These are phyloP conservation scores for Puya raimondii DNA, from an alignment of 176 grass and related monocot species.

Conservation along the genomic window DNA sequence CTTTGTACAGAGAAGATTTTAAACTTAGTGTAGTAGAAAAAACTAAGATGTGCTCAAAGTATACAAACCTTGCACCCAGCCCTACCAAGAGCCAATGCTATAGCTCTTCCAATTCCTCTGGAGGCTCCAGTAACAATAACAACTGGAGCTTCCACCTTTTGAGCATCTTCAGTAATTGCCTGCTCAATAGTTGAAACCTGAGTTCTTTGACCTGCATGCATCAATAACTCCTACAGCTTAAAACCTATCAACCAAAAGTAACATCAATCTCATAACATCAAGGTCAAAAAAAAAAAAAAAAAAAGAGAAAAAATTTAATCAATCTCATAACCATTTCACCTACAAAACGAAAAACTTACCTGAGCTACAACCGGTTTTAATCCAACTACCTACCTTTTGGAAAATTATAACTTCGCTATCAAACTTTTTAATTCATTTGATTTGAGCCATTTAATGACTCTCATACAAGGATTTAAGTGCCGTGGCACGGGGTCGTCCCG, in stretches of 20 bases:
- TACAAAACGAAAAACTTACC: too few relatives aligned
- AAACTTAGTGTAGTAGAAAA: background rate
- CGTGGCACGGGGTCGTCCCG: too few relatives aligned
- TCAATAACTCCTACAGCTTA: slow-evolving; percentile 8
- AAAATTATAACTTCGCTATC: too few relatives aligned
- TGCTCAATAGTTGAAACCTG: slow-evolving; percentile 58
- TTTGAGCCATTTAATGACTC: too few relatives aligned
- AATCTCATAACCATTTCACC: too few relatives aligned
- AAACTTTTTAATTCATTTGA: too few relatives aligned
- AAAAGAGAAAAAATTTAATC: too few relatives aligned
- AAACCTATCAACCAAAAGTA: too few relatives aligned
- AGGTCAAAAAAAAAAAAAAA: slow-evolving; percentile 2
- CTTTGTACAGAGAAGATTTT: slow-evolving; percentile 4
- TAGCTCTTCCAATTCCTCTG: slow-evolving; percentile 78
- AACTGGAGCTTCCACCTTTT: slow-evolving; percentile 75
- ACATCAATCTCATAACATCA: background rate
- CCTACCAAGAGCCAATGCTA: slow-evolving; percentile 76
- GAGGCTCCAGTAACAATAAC: slow-evolving; percentile 90
- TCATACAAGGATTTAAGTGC: too few relatives aligned
- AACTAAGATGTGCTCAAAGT: background rate
- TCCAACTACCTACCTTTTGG: too few relatives aligned
- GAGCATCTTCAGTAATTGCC: slow-evolving; percentile 24
- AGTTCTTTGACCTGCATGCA: slow-evolving; percentile 63
- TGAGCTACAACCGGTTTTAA: background rate
- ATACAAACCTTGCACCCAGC: slow-evolving; percentile 80